A percentile compares a stretch with the other conserved stretches of the same genome.
Evolutionary conservation across 768 basidiomycete genomes (phyloP).

Genomic region (Rickenella mellea): DNA sequence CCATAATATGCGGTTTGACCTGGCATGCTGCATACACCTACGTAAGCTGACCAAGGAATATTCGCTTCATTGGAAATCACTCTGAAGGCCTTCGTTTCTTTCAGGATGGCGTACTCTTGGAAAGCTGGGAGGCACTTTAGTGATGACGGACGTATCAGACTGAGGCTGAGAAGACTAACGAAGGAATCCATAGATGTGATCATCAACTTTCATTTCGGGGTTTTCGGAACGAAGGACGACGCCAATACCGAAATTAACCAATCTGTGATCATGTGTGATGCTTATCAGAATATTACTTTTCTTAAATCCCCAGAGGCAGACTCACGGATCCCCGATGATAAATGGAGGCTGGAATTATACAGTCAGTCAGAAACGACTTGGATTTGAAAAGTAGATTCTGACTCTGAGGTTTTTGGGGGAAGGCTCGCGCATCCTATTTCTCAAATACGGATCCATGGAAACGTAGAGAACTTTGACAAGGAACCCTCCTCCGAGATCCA

Average conservation of each 20-base stretch:
- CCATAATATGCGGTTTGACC: too few species aligned
- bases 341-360: slow-evolving; percentile 5
- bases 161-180: slow-evolving; percentile 7
- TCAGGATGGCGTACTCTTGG: slow-evolving; percentile 12
- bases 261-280: slow-evolving; percentile 8
- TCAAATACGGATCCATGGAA: slow-evolving; percentile 19
- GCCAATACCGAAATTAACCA: slow-evolving; percentile 18
- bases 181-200: slow-evolving; percentile 29
- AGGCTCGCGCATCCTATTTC: slow-evolving; percentile 10
- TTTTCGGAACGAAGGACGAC: slow-evolving; percentile 34
- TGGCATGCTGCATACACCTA: slow-evolving; percentile 4
- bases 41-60: neutral
- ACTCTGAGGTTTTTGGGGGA: neutral
- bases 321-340: slow-evolving; percentile 2
- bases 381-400: neutral
- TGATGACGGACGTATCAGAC: neutral
- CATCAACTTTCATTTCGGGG: slow-evolving; percentile 22
- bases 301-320: slow-evolving; percentile 8
- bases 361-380: neutral
- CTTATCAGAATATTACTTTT: slow-evolving; percentile 6
- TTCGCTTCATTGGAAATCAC: slow-evolving; percentile 9
- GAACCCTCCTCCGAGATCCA: slow-evolving; percentile 10
- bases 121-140: neutral
- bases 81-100: slow-evolving; percentile 32
- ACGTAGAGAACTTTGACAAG: slow-evolving; percentile 17